Conservation (phyloP, 1,284 basidiomycete species). For the Microbotryum lychnidis-dioicae region DNA sequence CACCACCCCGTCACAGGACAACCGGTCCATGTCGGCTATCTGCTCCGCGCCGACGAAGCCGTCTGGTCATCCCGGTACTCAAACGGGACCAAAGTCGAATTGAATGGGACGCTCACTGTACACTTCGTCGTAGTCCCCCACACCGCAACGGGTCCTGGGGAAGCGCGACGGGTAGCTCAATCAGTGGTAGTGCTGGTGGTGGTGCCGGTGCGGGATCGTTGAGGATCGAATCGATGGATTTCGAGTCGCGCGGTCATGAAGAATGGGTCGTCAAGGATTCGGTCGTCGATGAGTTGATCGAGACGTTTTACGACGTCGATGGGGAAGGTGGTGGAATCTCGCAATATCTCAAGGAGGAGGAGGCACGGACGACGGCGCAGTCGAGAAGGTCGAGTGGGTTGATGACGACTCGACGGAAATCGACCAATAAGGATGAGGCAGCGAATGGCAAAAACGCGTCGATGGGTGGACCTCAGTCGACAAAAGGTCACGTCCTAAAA, state of each 20-base stretch:
- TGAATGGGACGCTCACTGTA: constrained; percentile 18
- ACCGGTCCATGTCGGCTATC: constrained; percentile 27
- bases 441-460: too few species aligned
- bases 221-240: constrained; percentile 27
- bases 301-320: not conserved
- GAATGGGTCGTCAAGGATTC: constrained; percentile 16
- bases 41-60: constrained; percentile 26
- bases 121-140: constrained; percentile 23
- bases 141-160: not conserved
- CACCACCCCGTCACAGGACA: constrained; percentile 15
- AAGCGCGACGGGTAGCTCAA: not conserved
- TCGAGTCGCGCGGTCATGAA: constrained; percentile 23
- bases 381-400: not conserved
- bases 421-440: not conserved
- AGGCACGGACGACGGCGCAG: not conserved
- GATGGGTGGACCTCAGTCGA: too few species aligned
- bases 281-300: constrained; percentile 6
- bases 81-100: constrained; percentile 20
- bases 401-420: not conserved
- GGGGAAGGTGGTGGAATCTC: not conserved
- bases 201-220: constrained; percentile 4
- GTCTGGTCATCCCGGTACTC: constrained; percentile 18
- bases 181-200: not conserved
- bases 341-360: not conserved
- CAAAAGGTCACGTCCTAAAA: too few species aligned